Evolutionary conservation across 2,329 filamentous ascomycete genomes (phyloP).

Genomic region (Penicillium sp.): DNA sequence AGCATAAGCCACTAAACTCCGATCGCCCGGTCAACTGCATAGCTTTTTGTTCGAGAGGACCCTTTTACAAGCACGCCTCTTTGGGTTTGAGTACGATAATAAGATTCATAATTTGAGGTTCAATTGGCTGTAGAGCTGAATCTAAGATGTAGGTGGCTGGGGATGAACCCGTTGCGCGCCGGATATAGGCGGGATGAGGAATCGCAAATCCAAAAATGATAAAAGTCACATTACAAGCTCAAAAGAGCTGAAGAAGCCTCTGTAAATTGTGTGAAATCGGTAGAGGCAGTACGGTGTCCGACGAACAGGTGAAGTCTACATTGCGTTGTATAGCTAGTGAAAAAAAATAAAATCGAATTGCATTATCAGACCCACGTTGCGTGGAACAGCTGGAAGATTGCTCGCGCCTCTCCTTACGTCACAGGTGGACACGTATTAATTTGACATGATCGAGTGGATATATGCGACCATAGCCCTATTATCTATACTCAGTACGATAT

Average conservation of each 20-base stretch:
- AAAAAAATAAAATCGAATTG: neutral
- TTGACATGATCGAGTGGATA: neutral
- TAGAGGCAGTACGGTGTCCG: neutral
- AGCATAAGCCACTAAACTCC: conserved; percentile 9
- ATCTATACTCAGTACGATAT: too few species aligned
- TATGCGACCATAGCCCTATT: neutral
- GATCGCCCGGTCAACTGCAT: conserved; percentile 6
- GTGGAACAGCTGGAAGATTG: neutral
- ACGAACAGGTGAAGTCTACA: neutral
- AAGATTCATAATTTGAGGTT: neutral
- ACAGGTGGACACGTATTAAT: conserved; percentile 16
- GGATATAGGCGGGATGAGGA: conserved; percentile 3
- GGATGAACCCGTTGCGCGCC: neutral
- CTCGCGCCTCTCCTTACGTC: conserved; percentile 13
- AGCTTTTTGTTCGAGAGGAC: neutral
- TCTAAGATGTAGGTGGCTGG: neutral
- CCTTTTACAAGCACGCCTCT: neutral
- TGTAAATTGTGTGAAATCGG: neutral
- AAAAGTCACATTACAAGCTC: neutral
- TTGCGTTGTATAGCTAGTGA: neutral
- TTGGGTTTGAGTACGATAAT: neutral
- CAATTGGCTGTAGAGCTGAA: neutral
- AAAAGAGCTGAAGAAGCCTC: neutral
- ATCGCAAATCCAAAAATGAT: neutral
- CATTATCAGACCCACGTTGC: conserved; percentile 4